phyloP scores from a whole-genome alignment of 1,284 basidiomycete species.

The Trichosporon faecale region DNA sequence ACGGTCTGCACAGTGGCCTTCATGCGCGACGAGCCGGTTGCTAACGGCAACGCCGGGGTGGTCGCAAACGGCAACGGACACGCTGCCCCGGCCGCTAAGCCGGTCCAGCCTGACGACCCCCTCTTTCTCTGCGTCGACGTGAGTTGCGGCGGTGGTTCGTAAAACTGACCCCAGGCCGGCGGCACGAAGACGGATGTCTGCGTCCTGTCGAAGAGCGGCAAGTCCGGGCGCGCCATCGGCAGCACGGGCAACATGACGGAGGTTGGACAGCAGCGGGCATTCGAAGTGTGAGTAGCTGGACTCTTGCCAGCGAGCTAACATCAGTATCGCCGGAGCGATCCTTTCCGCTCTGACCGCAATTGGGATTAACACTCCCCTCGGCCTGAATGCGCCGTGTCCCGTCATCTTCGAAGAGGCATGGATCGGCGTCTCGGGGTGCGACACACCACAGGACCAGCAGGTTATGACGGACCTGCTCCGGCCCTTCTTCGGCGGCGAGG shows the following conservation, averaged over 20 bases:
- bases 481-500: conserved; percentile 31
- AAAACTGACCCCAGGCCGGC: conserved; percentile 28
- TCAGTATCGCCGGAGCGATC: conserved; percentile 29
- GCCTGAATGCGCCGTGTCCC: conserved; percentile 17
- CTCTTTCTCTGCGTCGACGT: conserved; percentile 38
- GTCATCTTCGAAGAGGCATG: conserved; percentile 31
- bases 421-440: conserved; percentile 41
- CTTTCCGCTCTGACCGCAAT: conserved; percentile 3
- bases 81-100: background rate
- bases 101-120: background rate
- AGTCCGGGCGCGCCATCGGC: conserved; percentile 28
- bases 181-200: conserved; percentile 41
- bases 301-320: conserved; percentile 9
- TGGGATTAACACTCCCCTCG: background rate
- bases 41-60: conserved; percentile 7
- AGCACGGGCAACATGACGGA: conserved; percentile 42
- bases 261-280: conserved; percentile 30
- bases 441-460: conserved; percentile 35
- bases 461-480: conserved; percentile 29
- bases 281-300: conserved; percentile 25
- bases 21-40: conserved; percentile 28
- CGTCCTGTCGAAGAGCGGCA: conserved; percentile 23
- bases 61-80: conserved; percentile 1
- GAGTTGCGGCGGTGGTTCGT: conserved; percentile 11
- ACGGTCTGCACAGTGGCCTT: conserved; percentile 52